Conservation (phyloP, 306 rosid genomes). For the Sicyos baderoa region DNA sequence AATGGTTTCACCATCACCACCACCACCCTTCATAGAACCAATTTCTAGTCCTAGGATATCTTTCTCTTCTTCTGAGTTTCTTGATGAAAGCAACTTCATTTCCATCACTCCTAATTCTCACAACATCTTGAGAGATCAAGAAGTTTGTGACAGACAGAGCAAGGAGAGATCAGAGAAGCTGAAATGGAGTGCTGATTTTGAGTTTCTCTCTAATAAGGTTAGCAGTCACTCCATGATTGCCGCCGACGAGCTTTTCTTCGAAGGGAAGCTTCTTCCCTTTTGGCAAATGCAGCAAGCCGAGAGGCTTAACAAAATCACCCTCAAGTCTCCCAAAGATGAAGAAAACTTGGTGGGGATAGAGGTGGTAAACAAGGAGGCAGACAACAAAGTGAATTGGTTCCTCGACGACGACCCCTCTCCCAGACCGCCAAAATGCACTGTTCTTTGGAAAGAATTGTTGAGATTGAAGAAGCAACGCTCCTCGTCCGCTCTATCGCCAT, state of each 20-base stretch:
- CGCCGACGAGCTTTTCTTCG: conserved; percentile 97
- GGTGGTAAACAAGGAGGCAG: conserved; percentile 31
- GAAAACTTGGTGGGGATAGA: conserved; percentile 32
- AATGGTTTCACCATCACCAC: too few relatives aligned
- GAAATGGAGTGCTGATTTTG: conserved; percentile 56
- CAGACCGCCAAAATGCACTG: conserved; percentile 95
- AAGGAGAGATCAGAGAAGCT: conserved; percentile 26
- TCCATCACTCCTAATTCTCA: conserved; percentile 60
- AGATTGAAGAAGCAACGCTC: conserved; percentile 88
- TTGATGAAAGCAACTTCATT: conserved; percentile 78
- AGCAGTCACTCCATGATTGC: conserved; percentile 47
- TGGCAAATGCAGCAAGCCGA: conserved; percentile 83
- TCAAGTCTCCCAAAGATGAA: conserved; percentile 35
- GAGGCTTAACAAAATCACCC: conserved; percentile 62
- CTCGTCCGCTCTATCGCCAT: conserved; percentile 55
- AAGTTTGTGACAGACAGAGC: conserved; percentile 30
- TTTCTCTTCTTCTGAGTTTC: conserved; percentile 82
- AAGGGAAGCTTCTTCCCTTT: conserved; percentile 89
- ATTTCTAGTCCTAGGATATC: conserved; percentile 79
- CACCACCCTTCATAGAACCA: conserved; percentile 10
- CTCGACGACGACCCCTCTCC: conserved; percentile 98
- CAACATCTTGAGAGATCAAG: conserved; percentile 28
- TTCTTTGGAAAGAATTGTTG: conserved; percentile 87
- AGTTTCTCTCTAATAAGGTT: conserved; percentile 65
- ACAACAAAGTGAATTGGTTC: conserved; percentile 71